Evolutionary conservation across 164 flowering plant species (phyloP).

Genomic region (Nymphaea colorata): DNA sequence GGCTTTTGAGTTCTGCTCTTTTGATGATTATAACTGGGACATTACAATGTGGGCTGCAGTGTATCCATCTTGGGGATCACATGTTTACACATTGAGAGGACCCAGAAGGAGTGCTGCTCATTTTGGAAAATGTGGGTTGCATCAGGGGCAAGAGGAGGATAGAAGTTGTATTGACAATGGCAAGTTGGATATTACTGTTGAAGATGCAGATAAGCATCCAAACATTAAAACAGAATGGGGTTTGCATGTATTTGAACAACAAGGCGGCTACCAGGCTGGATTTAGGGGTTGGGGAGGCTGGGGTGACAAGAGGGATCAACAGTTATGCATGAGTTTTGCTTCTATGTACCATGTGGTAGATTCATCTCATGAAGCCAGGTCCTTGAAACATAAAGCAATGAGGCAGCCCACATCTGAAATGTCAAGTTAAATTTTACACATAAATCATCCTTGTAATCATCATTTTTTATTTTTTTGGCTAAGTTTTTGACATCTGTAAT

Average conservation of each 20-base stretch:
- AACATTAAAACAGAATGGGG: slow-evolving; percentile 61
- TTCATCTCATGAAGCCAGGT: neutral
- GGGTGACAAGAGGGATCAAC: slow-evolving; percentile 83
- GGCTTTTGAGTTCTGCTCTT: slow-evolving; percentile 64
- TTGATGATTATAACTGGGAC: slow-evolving; percentile 97
- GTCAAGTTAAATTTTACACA: no score
- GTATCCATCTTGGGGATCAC: slow-evolving; percentile 80
- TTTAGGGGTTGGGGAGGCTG: slow-evolving; percentile 99
- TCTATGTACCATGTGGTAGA: slow-evolving; percentile 36
- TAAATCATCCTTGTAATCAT: no score
- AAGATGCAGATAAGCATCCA: slow-evolving; percentile 44
- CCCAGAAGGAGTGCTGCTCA: slow-evolving; percentile 87
- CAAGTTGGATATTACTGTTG: slow-evolving; percentile 31
- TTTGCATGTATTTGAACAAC: slow-evolving; percentile 28
- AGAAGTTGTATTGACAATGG: slow-evolving; percentile 64
- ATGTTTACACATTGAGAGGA: slow-evolving; percentile 75
- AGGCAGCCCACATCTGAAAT: neutral
- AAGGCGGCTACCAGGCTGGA: slow-evolving; percentile 81
- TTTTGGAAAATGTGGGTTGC: slow-evolving; percentile 94
- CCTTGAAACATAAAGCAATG: neutral
- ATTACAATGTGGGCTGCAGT: slow-evolving; percentile 95
- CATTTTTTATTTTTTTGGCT: no score
- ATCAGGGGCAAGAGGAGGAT: slow-evolving; percentile 68
- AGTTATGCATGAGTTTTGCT: slow-evolving; percentile 66
- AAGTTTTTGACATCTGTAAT: no score